These are phyloP conservation scores for Penicillium sp. DNA, from an alignment of 2,329 filamentous ascomycete genomes.

Conservation along the genomic window DNA sequence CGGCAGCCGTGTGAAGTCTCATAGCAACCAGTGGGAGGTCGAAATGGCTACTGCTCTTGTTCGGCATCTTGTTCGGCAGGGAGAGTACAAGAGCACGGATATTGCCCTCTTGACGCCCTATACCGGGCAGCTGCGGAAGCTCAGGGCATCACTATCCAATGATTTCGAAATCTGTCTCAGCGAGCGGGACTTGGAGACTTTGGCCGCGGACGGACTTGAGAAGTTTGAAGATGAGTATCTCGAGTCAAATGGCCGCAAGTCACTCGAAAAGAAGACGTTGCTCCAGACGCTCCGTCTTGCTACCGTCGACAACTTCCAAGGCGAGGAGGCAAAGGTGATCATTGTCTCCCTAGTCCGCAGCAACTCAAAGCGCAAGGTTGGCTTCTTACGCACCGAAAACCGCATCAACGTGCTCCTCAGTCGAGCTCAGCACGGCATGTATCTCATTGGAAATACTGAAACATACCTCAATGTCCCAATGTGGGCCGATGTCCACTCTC, in stretches of 20 bases:
- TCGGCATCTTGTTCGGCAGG: conserved; percentile 21
- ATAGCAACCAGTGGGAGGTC: conserved; percentile 21
- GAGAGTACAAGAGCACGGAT: conserved; percentile 16
- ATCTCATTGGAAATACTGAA: conserved; percentile 10
- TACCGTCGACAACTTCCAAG: conserved; percentile 71
- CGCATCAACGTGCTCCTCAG: conserved; percentile 65
- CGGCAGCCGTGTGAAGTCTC: conserved; percentile 8
- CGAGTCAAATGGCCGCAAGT: not conserved
- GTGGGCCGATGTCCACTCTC: conserved; percentile 10
- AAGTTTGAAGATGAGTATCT: not conserved
- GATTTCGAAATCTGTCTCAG: not conserved
- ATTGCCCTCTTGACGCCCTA: not conserved
- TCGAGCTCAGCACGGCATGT: conserved; percentile 12
- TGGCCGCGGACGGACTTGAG: not conserved
- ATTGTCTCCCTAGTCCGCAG: conserved; percentile 66
- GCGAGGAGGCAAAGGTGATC: conserved; percentile 67
- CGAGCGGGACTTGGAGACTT: not conserved
- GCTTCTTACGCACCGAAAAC: conserved; percentile 63
- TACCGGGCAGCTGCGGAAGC: not conserved
- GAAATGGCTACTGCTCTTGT: conserved; percentile 22
- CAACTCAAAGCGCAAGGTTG: conserved; percentile 55
- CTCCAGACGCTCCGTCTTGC: conserved; percentile 40
- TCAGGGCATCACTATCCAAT: not conserved
- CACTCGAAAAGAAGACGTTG: not conserved
- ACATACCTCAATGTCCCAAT: conserved; percentile 10